These are phyloP conservation scores for Parathielavia hyrcaniae DNA, from an alignment of 495 filamentous ascomycete genomes.

Conservation along the genomic window DNA sequence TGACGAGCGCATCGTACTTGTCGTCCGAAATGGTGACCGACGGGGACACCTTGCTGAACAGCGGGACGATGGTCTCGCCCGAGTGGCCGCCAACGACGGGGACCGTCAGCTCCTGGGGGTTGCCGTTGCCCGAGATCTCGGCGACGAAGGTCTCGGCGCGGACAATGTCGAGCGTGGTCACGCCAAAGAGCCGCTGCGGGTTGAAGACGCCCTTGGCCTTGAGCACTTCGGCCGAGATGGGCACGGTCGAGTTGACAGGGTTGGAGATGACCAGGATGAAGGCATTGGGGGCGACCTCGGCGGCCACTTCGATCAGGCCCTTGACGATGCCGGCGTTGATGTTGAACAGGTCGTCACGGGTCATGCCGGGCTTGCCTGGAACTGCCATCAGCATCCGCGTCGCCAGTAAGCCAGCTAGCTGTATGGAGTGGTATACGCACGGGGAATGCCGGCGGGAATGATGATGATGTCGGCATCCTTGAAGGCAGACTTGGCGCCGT, in stretches of 20 bases:
- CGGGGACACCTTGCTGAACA: slow-evolving; percentile 86
- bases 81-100: slow-evolving; percentile 97
- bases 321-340: slow-evolving; percentile 94
- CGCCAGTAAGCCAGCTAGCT: slow-evolving; percentile 11
- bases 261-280: slow-evolving; percentile 96
- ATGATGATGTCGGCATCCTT: slow-evolving; percentile 90
- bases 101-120: slow-evolving; percentile 72
- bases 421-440: slow-evolving; percentile 48
- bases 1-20: slow-evolving; percentile 77
- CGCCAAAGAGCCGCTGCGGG: slow-evolving; percentile 89
- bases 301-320: slow-evolving; percentile 74
- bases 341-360: slow-evolving; percentile 97
- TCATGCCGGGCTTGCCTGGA: slow-evolving; percentile 97
- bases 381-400: slow-evolving; percentile 10
- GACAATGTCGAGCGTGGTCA: slow-evolving; percentile 96
- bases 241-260: slow-evolving; percentile 98
- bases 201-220: slow-evolving; percentile 91
- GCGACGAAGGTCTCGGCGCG: slow-evolving; percentile 96
- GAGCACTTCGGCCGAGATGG: slow-evolving; percentile 92
- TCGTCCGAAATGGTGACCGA: slow-evolving; percentile 73
- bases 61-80: slow-evolving; percentile 93
- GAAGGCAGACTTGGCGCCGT: slow-evolving; percentile 81
- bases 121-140: slow-evolving; percentile 70
- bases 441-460: slow-evolving; percentile 96
- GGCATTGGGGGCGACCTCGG: slow-evolving; percentile 81